Base-by-base conservation (phyloP, 768 basidiomycete species). In the Cyclocybe aegerita region DNA sequence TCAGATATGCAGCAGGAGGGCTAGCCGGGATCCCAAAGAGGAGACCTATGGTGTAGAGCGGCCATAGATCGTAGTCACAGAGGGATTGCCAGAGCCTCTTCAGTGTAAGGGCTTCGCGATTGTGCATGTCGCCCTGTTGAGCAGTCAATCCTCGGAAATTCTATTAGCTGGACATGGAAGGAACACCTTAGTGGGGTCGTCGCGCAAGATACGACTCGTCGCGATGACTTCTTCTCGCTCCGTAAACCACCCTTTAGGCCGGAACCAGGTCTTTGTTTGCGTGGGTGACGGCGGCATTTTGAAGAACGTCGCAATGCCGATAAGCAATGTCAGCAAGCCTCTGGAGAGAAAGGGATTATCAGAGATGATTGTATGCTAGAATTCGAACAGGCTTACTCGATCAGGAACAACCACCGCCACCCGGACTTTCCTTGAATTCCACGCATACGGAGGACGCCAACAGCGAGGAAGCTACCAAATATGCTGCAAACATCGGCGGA, bases 11-110 rank as follows among this genome's bases (percentile, higher is more conserved):
- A 1, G 61, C 56, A 1, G 82, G 82, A 14, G 81, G 74, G 8
- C 59, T 35, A 37, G 68, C 62, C 9, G 83, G 77, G 50, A 82
- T 77, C 15, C 75, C 72, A 47, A 81, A 83, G 66, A 78, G 67
- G 1, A 84, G 62, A 1, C 81, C 79, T 7, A 83, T 64, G 29
- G 82, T 70, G 60, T 88, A 87, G 15, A 86, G 42, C 0, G 85
- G 85, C 83, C 84, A 86, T 8, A 86, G 64, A 57, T 85, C 83
- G 48, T 78, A 86, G 59, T 87, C 85, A 34, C 73, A 75, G 6
- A 83, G 44, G 0, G 82, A 79, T 6, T 63, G 66, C 77, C 80
- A 85, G 4, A 85, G 60, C 4, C 77, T 70, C 56, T 69, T 72
- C 4, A 73, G 33, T 0, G 77, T 70, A 9, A 87, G 58, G 0